A percentile compares a stretch with the other conserved stretches of the same genome.
Conservation (phyloP, 1,139 yeast genomes). For the Diutina pseudorugosa region DNA sequence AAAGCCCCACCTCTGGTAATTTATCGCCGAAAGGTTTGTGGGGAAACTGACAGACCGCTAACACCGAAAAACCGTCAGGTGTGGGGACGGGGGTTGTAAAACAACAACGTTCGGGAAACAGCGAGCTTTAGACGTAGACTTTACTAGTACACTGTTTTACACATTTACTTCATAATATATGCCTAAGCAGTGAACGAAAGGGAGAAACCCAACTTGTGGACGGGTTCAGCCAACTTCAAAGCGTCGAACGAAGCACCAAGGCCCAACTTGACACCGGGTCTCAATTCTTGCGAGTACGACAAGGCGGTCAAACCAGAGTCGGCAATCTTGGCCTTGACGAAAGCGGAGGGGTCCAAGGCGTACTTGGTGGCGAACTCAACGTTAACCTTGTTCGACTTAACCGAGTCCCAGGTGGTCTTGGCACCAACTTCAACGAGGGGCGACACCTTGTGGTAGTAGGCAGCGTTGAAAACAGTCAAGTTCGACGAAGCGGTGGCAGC, state of each 20-base stretch:
- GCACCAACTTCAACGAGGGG: slow-evolving; percentile 95
- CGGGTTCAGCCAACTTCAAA: slow-evolving; percentile 90
- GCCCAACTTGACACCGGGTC: slow-evolving; percentile 97
- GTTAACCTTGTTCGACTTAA: slow-evolving; percentile 52
- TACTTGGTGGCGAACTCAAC: slow-evolving; percentile 96
- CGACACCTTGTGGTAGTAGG: slow-evolving; percentile 93
- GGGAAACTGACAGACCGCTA: neutral
- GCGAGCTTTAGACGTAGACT: neutral
- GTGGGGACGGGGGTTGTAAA: neutral
- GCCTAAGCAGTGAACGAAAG: slow-evolving; percentile 77
- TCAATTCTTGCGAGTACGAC: slow-evolving; percentile 88
- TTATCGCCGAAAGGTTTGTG: neutral
- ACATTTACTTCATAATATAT: slow-evolving; percentile 1
- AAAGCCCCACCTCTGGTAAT: neutral
- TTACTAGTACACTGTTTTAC: neutral
- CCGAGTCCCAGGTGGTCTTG: slow-evolving; percentile 91
- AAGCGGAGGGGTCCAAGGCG: slow-evolving; percentile 74
- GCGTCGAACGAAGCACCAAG: slow-evolving; percentile 97
- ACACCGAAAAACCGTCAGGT: neutral
- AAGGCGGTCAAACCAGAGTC: slow-evolving; percentile 94
- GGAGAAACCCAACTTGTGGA: slow-evolving; percentile 95
- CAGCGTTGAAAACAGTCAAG: slow-evolving; percentile 85
- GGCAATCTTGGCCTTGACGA: slow-evolving; percentile 93
- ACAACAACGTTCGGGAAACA: neutral
- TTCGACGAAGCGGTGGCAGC: slow-evolving; percentile 85